Base-by-base conservation (phyloP, 805 yeast genomes). In the Candida ortonii region DNA sequence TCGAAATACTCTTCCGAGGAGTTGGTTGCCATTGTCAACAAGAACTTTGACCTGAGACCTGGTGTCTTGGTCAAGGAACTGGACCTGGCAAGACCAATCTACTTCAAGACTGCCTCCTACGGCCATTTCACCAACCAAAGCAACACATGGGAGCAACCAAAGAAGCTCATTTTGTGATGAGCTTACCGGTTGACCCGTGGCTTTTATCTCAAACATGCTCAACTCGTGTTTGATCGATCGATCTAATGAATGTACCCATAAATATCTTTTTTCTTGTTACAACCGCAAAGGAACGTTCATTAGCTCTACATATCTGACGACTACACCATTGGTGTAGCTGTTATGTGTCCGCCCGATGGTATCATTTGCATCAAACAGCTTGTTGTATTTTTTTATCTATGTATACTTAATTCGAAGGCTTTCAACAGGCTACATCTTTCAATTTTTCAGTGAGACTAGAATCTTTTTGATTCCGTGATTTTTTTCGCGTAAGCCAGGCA, bases 61-160 rank as follows among this genome's bases (percentile, higher is more conserved):
- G 99, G 99, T 86, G 93, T 84, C 56, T 80, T 93, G 68, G 99
- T 93, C 64, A 86, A 73, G 68, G 96, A 89, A 68, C 80, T 93
- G 62, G 93, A 93, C 66, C 80, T 93, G 64, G 98, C 98, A 50
- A 87, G 96, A 74, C 99, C 99, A 69, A 93, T 93, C 70, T 93
- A 93, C 79, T 80, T 87, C 76, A 84, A 90, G 83, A 93, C 99
- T 57, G 99, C 99, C 58, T 84, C 96, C 38, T 90, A 93, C 70
- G 99, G 99, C 65, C 99, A 93, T 73, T 93, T 93, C 85, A 93
- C 99, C 64, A 86, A 93, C 84, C 99, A 90, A 78, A 83, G 81
- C 62, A 84, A 87, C 81, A 74, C 96, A 59, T 93, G 99, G 99
- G 99, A 93, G 78, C 80, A 85, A 71, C 96, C 97, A 70, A 87